Base-by-base conservation (phyloP, 306 rosid species). In the Herpetospermum pedunculosum region DNA sequence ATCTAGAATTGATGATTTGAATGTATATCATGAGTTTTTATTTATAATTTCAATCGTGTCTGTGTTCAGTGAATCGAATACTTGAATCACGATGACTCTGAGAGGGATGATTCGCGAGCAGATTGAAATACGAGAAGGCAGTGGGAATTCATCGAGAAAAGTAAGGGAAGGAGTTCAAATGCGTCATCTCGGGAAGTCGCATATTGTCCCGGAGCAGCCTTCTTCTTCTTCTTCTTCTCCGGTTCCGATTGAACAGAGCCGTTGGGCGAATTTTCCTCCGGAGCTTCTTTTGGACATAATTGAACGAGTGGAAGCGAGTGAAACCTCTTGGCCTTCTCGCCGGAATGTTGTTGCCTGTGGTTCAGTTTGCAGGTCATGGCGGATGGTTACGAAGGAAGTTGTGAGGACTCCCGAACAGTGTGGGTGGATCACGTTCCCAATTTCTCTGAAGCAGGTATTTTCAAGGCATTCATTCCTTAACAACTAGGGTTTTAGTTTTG, bases 401-500 rank as follows among this genome's bases (percentile, higher is more conserved):
- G 92, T 93, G 40, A 86, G 85, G 76, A 93, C 98, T 82, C 94
- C 89, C 0, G 97, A 93, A 76, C 87, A 87, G 76, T 89, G 89
- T 83, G 92, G 97, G 50, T 86, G 71, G 74, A 79, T 93, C 67
- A 91, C 97, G 40, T 93, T 91, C 75, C 96, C 98, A 21, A 88
- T 93, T 74, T 93, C 98, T 38, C 82, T 93, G 55, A 93, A 91
- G 81, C 98, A 89, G 97, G 98, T 91, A 70, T 34, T n/a, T 67
- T 30, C 13, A 46, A 3, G 4, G 50, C 55, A 69, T 75, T 3
- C 73, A 26, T 37, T 70, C 9, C 63, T 1, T 12, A 25, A 15
- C 38, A 4, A 9, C 21, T 18, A 47, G 6, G 28, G 26, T 1
- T 16, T n/a, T 28, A 44, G 49, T 53, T 60, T 18, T 29, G 44